A percentile compares a stretch with the other conserved stretches of the same genome.
These are phyloP conservation scores for Corymbia citriodora DNA, from an alignment of 441 rosid species.

Conservation along the genomic window DNA sequence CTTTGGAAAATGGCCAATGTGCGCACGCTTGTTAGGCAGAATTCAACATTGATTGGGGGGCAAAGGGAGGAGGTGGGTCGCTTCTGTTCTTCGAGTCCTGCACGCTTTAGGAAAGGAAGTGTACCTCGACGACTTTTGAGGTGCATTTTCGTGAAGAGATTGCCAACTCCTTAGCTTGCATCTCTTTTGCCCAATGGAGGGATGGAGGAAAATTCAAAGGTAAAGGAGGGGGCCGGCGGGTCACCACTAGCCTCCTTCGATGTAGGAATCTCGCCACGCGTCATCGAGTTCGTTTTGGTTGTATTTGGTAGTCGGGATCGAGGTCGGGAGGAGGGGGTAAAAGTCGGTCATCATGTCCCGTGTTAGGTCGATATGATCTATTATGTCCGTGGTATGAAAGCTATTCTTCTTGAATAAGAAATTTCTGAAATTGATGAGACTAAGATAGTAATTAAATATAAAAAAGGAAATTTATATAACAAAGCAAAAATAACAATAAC, in stretches of 20 bases:
- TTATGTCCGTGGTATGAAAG: neutral
- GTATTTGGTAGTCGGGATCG: neutral
- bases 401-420: neutral
- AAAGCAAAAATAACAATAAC: too few species aligned
- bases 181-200: neutral
- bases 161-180: neutral
- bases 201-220: neutral
- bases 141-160: neutral
- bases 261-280: neutral
- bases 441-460: too few species aligned
- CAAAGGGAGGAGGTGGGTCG: neutral
- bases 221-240: neutral
- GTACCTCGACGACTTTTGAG: neutral
- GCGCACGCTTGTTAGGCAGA: neutral
- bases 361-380: neutral
- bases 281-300: neutral
- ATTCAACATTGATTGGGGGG: neutral
- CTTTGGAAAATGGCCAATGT: neutral
- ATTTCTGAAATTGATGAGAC: neutral
- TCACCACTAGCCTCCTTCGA: neutral
- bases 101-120: neutral
- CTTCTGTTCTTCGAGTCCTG: too few species aligned
- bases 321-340: neutral
- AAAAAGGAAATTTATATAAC: too few species aligned
- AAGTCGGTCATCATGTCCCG: neutral